Base-by-base conservation (phyloP, 2,329 filamentous ascomycete genomes). In the Emmonsiellopsis sp. region DNA sequence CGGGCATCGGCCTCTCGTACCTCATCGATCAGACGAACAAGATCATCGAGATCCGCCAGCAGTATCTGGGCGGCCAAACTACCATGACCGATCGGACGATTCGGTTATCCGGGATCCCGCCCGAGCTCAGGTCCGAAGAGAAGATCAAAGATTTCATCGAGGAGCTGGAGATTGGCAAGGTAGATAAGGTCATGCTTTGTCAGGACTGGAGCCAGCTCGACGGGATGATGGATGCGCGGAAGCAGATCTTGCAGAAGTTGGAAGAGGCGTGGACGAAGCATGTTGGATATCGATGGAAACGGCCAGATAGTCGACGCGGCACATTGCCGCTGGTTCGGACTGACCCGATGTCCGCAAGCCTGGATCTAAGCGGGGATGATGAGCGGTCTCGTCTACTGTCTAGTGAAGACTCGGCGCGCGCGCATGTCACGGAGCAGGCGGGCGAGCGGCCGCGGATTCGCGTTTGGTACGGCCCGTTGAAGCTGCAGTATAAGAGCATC, bases 51-150 rank as follows among this genome's bases (percentile, higher is more conserved):
- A 81, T 92, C 33, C 79, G 93, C 27, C 93, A 98, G 68, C 84
- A 90, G 55, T 98, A 96, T 65, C 78, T 98, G 8, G 93, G 93
- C 10, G 89, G 85, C 21, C 92, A 97, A 69, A 91, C 87, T 0
- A 97, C 92, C n/a, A 82, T 96, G 50, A 97, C 93, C 1, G 93
- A 98, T 70, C 84, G 91, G 34, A 98, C 93, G 0, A 91, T 98
- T 62, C 85, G 89, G 27, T 73, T 98, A 14, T 93, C 92, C 0
- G 92, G 92, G 0, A 92, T 98, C 21, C 93, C 94, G 0, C 66
- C 70, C 3, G 84, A 92, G 27, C 72, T 97, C 55, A 81, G 88
- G 54, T 86, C 86, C 0, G 92, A 97, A 67, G 80, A 83, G 8
- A 85, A 85, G 61, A 88, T 98, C 60, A 93, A 88, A 66, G 77